Conservation (phyloP, 1,284 basidiomycete genomes). For the Bjerkandera adusta region DNA sequence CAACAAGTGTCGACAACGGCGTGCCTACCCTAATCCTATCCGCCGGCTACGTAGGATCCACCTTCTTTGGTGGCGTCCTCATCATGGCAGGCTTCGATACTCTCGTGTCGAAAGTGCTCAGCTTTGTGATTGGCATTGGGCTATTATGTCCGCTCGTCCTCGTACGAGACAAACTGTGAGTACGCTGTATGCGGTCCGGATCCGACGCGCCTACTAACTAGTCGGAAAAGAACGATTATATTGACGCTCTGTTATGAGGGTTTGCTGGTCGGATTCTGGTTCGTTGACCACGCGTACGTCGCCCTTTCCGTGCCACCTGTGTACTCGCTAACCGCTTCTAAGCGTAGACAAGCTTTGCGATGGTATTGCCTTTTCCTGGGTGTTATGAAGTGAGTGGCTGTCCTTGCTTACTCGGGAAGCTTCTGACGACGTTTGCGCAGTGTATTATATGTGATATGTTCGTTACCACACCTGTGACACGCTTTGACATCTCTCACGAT, state of each 20-base stretch:
- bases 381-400: conserved; percentile 77
- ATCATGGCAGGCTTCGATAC: conserved; percentile 78
- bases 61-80: conserved; percentile 75
- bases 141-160: conserved; percentile 70
- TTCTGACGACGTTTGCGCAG: conserved; percentile 34
- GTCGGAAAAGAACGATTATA: conserved; percentile 64
- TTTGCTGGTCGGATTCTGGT: conserved; percentile 80
- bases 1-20: conserved; percentile 74
- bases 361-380: conserved; percentile 85
- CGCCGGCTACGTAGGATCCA: conserved; percentile 78
- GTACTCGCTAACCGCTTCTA: conserved; percentile 4
- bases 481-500: background rate
- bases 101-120: conserved; percentile 77
- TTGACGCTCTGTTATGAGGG: conserved; percentile 73
- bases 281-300: conserved; percentile 75
- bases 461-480: no score
- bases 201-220: background rate
- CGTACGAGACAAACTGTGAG: conserved; percentile 81
- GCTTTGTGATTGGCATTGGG: conserved; percentile 76
- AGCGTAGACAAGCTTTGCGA: conserved; percentile 53
- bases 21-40: conserved; percentile 65
- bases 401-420: conserved; percentile 9
- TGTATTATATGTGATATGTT: conserved; percentile 75
- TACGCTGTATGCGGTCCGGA: conserved; percentile 13
- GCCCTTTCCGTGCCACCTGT: no score